These are phyloP conservation scores for Candida loeiensis DNA, from an alignment of 805 yeast genomes.

Conservation along the genomic window DNA sequence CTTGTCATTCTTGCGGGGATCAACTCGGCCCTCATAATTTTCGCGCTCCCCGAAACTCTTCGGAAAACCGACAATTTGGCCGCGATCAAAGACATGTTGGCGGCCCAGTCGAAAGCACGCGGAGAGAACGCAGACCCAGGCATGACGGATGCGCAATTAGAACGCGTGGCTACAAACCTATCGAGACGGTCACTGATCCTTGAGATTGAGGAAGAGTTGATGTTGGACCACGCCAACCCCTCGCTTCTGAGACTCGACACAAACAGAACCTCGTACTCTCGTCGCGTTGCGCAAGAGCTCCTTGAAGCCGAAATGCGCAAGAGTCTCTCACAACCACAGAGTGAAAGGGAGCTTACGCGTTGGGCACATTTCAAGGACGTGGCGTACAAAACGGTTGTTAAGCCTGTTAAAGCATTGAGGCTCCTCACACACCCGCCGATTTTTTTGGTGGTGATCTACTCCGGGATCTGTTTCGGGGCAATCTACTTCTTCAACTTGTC, in stretches of 20 bases:
- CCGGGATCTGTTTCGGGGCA: constrained; percentile 68
- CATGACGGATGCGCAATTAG: constrained; percentile 21
- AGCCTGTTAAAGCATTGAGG: constrained; percentile 60
- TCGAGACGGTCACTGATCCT: constrained; percentile 8
- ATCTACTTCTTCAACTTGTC: constrained; percentile 75
- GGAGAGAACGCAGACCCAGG: background rate
- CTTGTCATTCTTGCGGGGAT: constrained; percentile 64
- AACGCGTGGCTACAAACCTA: constrained; percentile 32
- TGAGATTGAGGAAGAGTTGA: constrained; percentile 26
- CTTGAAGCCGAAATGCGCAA: constrained; percentile 21
- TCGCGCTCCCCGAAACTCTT: constrained; percentile 77
- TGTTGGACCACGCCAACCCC: constrained; percentile 39
- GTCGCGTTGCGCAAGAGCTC: constrained; percentile 21
- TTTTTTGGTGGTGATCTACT: constrained; percentile 56
- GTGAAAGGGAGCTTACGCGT: constrained; percentile 16
- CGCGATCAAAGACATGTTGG: constrained; percentile 45
- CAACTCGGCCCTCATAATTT: constrained; percentile 45
- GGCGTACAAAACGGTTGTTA: constrained; percentile 46
- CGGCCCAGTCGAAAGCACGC: constrained; percentile 9
- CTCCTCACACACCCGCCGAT: constrained; percentile 75
- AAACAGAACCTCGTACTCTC: constrained; percentile 30
- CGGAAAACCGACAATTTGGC: constrained; percentile 59
- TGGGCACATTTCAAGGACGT: constrained; percentile 21
- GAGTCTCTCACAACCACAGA: constrained; percentile 13
- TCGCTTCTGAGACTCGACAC: constrained; percentile 35